These are phyloP conservation scores for Phytophthora sp. DNA, from an alignment of 352 stramenopile genomes.

Conservation along the genomic window DNA sequence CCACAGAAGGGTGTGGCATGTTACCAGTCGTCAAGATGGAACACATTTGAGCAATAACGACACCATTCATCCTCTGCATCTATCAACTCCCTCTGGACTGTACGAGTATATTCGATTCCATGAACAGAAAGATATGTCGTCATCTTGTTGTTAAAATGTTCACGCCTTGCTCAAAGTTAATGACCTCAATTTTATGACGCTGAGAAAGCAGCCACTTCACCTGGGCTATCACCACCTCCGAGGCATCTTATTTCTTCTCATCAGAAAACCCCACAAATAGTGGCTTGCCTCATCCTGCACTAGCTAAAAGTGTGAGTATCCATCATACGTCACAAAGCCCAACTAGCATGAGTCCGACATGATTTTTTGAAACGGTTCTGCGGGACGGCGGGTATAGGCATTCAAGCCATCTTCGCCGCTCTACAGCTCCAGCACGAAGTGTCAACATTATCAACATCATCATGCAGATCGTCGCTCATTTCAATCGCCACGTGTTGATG, in stretches of 20 bases:
- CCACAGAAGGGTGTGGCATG: conserved; percentile 6
- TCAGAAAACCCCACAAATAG: conserved; percentile 4
- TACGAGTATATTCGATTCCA: conserved; percentile 13
- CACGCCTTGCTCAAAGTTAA: conserved; percentile 17
- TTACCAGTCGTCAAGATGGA: not conserved
- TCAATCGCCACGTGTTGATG: not conserved
- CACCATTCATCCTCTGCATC: conserved; percentile 1
- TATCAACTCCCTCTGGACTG: conserved; percentile 8
- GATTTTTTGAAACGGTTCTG: conserved; percentile 16
- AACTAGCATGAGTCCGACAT: conserved; percentile 27
- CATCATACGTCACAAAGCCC: not conserved
- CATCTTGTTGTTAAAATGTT: conserved; percentile 7
- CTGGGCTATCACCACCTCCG: conserved; percentile 5
- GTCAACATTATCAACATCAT: not conserved
- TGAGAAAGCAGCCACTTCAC: conserved; percentile 16
- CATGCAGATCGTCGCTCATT: not conserved
- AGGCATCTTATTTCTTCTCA: conserved; percentile 8
- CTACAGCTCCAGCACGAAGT: conserved; percentile 9
- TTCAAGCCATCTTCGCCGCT: conserved; percentile 6
- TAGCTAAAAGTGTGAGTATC: conserved; percentile 10
- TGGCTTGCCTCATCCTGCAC: conserved; percentile 14
- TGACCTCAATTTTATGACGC: conserved; percentile 1
- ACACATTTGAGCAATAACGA: not conserved
- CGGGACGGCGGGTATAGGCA: conserved; percentile 2
- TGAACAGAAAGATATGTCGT: not conserved